A percentile compares a stretch with the other conserved stretches of the same genome.
phyloP scores from a whole-genome alignment of 164 flowering plant species.

The Sedum album region DNA sequence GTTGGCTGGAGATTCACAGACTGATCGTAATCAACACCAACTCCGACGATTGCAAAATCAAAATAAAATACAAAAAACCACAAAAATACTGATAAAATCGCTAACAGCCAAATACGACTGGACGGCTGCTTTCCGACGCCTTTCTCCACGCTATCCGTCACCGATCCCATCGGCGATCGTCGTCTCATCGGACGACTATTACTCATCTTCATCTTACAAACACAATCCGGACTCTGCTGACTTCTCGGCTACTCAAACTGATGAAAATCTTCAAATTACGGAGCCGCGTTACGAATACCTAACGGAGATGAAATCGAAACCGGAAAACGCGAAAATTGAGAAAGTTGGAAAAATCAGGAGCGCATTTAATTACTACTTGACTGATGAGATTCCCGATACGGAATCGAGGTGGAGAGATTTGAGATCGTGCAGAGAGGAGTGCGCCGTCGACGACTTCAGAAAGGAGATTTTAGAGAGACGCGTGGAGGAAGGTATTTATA shows the following conservation, averaged over 20 bases:
- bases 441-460: not conserved
- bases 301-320: not conserved
- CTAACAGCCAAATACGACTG: conserved; percentile 50
- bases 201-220: not conserved
- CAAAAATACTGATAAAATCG: conserved; percentile 42
- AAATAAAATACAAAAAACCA: conserved; percentile 71
- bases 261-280: not conserved
- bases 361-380: not conserved
- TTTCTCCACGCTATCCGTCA: conserved; percentile 66
- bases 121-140: conserved; percentile 40
- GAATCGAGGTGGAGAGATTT: not conserved
- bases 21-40: conserved; percentile 11
- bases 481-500: not conserved
- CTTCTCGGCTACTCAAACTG: not conserved
- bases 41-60: conserved; percentile 47
- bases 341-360: not conserved
- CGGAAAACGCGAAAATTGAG: not conserved
- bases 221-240: not conserved
- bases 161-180: conserved; percentile 25
- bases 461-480: not conserved
- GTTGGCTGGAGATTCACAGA: not conserved
- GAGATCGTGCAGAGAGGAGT: not conserved
- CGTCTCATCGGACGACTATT: conserved; percentile 58
- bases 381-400: not conserved
- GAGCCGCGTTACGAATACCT: too few relatives aligned